Evolutionary conservation across 257 asterid species (phyloP).

Genomic region (Lycium barbarum): DNA sequence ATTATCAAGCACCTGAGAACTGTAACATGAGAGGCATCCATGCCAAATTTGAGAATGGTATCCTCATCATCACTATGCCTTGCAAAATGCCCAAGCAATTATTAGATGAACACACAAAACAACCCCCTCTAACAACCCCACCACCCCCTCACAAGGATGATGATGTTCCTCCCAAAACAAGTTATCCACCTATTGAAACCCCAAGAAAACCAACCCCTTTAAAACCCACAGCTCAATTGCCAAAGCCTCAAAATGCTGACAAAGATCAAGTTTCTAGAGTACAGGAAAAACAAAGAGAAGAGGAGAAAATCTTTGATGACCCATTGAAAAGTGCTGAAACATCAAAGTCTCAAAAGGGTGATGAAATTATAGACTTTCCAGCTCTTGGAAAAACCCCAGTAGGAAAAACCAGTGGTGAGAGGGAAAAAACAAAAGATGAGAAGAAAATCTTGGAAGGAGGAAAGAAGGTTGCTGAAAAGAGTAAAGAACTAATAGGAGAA

Average conservation of each 20-base stretch:
- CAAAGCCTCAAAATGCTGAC: neutral
- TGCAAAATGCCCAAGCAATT: slow-evolving; percentile 28
- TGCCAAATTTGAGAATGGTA: slow-evolving; percentile 69
- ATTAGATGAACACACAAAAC: slow-evolving; percentile 1
- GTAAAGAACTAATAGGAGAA: neutral
- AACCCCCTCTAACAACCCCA: slow-evolving; percentile 24
- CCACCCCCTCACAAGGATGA: slow-evolving; percentile 22
- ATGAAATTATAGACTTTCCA: neutral
- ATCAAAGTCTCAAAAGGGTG: slow-evolving; percentile 1
- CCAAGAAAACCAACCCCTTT: neutral
- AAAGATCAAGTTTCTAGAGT: neutral
- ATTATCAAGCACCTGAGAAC: slow-evolving; percentile 62
- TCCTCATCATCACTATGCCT: slow-evolving; percentile 61
- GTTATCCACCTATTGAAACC: neutral
- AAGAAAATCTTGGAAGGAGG: slow-evolving; percentile 15
- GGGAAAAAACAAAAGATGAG: slow-evolving; percentile 29
- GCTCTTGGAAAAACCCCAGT: slow-evolving; percentile 29
- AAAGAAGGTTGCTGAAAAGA: slow-evolving; percentile 24
- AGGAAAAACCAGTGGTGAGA: slow-evolving; percentile 13
- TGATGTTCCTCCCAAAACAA: slow-evolving; percentile 33
- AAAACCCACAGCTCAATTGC: neutral
- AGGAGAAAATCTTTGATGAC: neutral
- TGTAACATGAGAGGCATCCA: slow-evolving; percentile 54
- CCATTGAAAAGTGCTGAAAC: neutral
- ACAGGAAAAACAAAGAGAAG: slow-evolving; percentile 17